Base-by-base conservation (phyloP, 1,284 basidiomycete genomes). In the Trichosporon asahii region DNA sequence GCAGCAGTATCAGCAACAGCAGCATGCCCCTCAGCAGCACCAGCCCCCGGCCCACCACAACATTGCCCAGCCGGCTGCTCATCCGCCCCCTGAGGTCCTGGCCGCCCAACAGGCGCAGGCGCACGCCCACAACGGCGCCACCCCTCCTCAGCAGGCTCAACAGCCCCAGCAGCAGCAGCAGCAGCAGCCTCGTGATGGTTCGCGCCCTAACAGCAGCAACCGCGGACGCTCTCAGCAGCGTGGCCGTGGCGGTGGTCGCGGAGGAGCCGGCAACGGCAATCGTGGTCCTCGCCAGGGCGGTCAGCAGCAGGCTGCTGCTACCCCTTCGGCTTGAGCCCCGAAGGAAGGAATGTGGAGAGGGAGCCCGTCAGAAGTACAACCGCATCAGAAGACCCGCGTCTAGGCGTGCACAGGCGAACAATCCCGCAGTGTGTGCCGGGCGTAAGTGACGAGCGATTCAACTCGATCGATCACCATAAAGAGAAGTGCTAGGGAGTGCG, bases 361-460 rank as follows among this genome's bases (percentile, higher is more conserved):
- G 57, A 68, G 35, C 40, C 7, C 57, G 29, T 61, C 57, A 61
- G 57, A 61, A 61, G 57, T 61, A 61, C 29, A 2, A 9, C 31
- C 6, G 31, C 11, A 31, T 31, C 64, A 53, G 53, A 61, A 31
- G 18, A 31, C 9, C 64, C 33, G 53, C 53, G 44, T 27, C 53
- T 27, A 33, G 37, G 46, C 11, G 53, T 37, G 33, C 29, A 25
- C 53, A n/a, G 3, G 8, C 23, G 29, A 37, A 37, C 46, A 12
- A 31, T 9, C 40, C n/a, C 40, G 8, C n/a, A 3, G 40, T n/a
- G 40, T 44, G 25, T 12, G n/a, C 37, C 29, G 12, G 37, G 63
- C 67, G 67, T 53, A 72, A 72, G 69, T 70, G 69, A 33, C 61
- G 57, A n/a, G 65, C 27, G 70, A 71, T 71, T 73, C 72, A 73